These are phyloP conservation scores for Cercospora brassicicola DNA, from an alignment of 2,329 filamentous ascomycete species.

Conservation along the genomic window DNA sequence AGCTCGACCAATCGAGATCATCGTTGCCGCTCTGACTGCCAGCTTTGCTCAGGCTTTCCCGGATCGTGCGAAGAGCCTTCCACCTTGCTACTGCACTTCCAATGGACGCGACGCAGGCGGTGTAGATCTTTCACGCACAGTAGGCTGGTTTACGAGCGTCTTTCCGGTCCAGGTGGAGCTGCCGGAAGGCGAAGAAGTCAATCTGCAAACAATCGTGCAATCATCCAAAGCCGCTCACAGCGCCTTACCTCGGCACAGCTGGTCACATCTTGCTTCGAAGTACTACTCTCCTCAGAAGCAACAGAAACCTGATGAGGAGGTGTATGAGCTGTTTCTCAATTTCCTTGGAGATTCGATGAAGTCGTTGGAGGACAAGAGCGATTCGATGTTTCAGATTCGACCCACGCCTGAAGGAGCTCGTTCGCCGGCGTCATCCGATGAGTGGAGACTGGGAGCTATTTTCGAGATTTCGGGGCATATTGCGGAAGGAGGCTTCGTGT, in stretches of 20 bases:
- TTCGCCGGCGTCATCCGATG: not conserved
- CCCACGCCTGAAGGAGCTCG: not conserved
- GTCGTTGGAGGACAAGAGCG: not conserved
- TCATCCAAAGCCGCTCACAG: not conserved
- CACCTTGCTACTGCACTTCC: not conserved
- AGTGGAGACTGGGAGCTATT: not conserved
- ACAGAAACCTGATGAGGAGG: not conserved
- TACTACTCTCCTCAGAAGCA: not conserved
- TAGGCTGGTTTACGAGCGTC: not conserved
- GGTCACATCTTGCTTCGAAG: not conserved
- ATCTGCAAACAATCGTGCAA: not conserved
- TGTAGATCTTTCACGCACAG: not conserved
- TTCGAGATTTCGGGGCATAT: not conserved
- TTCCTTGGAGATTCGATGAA: not conserved
- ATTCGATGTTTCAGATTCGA: not conserved
- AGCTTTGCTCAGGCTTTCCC: not conserved
- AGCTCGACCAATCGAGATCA: not conserved
- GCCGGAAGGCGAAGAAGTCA: not conserved
- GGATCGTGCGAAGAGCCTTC: not conserved
- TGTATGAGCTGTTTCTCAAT: not conserved
- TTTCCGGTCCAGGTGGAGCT: not conserved
- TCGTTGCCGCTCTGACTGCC: not conserved
- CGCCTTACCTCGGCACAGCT: not conserved
- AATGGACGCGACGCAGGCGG: not conserved
- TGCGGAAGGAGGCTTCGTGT: not conserved